Conservation (phyloP, 2,329 filamentous ascomycete genomes). For the Coniella vitis region DNA sequence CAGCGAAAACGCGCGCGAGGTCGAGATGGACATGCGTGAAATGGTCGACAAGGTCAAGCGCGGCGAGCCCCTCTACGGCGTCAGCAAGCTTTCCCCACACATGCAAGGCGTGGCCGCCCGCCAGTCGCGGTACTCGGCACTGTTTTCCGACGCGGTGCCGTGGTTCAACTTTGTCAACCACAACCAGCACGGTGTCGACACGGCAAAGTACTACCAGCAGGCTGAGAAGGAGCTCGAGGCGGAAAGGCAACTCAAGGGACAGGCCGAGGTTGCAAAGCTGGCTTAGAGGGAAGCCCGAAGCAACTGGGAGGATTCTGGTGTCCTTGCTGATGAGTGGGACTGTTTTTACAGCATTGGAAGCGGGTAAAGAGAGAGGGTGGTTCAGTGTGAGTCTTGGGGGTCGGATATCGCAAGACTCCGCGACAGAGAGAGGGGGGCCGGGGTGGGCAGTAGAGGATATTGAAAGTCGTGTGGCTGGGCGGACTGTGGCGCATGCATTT, state of each 20-base stretch:
- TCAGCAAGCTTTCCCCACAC: slow-evolving; percentile 69
- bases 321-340: background rate
- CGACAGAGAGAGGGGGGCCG: too few species aligned
- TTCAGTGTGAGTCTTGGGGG: too few species aligned
- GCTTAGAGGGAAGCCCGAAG: background rate
- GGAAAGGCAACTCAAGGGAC: slow-evolving; percentile 38
- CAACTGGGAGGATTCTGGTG: background rate
- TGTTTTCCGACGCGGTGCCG: slow-evolving; percentile 77
- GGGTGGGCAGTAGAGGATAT: too few species aligned
- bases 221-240: slow-evolving; percentile 89
- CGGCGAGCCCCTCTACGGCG: slow-evolving; percentile 84
- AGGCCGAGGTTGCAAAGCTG: slow-evolving; percentile 10
- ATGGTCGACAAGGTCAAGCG: slow-evolving; percentile 96
- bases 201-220: slow-evolving; percentile 95
- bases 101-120: slow-evolving; percentile 89
- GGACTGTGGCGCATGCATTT: too few species aligned
- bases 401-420: too few species aligned
- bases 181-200: slow-evolving; percentile 90
- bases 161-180: slow-evolving; percentile 99
- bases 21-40: slow-evolving; percentile 94
- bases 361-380: too few species aligned
- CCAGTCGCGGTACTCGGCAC: slow-evolving; percentile 84
- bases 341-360: too few species aligned
- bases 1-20: slow-evolving; percentile 83
- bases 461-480: too few species aligned